Conservation (phyloP, 805 yeast species). For the Debaryomyces tyrocola region DNA sequence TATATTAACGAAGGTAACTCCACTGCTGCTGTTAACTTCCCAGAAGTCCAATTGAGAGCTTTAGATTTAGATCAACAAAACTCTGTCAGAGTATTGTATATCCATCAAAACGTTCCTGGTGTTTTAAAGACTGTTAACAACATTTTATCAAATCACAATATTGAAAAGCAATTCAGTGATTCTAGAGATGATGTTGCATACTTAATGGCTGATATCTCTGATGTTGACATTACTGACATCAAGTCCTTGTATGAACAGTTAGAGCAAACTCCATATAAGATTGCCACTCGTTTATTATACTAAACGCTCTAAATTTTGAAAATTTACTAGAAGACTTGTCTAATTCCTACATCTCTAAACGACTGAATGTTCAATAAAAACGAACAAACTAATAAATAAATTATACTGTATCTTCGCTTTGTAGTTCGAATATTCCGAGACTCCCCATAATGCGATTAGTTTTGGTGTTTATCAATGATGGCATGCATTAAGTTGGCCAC, state of each 20-base stretch:
- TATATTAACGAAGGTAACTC: slow-evolving; percentile 96
- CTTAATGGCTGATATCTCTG: slow-evolving; percentile 94
- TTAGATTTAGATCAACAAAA: slow-evolving; percentile 83
- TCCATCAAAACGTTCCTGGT: slow-evolving; percentile 98
- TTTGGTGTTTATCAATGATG: too few species aligned
- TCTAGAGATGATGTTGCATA: slow-evolving; percentile 95
- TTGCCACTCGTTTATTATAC: slow-evolving; percentile 86
- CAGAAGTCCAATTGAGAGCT: slow-evolving; percentile 91
- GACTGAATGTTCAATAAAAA: background rate
- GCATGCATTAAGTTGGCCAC: too few species aligned
- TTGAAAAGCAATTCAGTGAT: slow-evolving; percentile 97
- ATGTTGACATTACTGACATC: slow-evolving; percentile 79
- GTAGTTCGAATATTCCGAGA: too few species aligned
- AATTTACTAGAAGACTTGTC: background rate
- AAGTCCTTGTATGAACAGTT: slow-evolving; percentile 80
- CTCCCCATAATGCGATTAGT: too few species aligned
- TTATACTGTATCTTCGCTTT: background rate
- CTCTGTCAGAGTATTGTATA: slow-evolving; percentile 89
- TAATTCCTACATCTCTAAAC: background rate
- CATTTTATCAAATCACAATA: slow-evolving; percentile 90
- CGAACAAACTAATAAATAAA: background rate
- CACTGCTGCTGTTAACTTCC: slow-evolving; percentile 96
- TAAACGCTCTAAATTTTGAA: slow-evolving; percentile 28
- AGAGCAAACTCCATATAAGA: slow-evolving; percentile 86
- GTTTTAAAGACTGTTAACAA: slow-evolving; percentile 96